Conservation (phyloP, 2,329 filamentous ascomycete genomes). For the Aureobasidium sp. region DNA sequence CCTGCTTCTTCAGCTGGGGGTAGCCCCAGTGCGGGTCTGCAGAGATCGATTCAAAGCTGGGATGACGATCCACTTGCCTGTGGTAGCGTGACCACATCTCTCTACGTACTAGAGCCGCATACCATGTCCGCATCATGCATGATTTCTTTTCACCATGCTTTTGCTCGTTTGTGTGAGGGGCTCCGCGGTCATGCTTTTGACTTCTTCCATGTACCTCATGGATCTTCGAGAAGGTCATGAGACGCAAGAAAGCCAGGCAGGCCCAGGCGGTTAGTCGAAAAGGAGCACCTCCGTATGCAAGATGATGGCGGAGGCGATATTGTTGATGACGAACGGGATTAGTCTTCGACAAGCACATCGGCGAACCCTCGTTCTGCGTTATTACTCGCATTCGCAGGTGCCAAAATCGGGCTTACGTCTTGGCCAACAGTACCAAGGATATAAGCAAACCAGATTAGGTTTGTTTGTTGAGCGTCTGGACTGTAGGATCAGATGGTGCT, state of each 20-base stretch:
- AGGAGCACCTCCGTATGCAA: neutral
- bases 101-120: neutral
- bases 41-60: neutral
- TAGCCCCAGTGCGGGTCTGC: neutral
- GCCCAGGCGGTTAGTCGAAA: neutral
- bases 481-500: neutral
- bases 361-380: neutral
- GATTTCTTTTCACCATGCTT: neutral
- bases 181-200: neutral
- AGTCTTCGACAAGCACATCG: neutral
- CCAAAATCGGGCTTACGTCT: neutral
- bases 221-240: constrained; percentile 5
- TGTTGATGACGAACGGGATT: neutral
- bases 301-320: neutral
- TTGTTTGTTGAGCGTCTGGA: neutral
- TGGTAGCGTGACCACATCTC: constrained; percentile 9
- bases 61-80: neutral
- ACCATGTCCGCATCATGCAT: neutral
- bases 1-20: neutral
- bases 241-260: neutral
- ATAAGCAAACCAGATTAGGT: neutral
- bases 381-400: neutral
- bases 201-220: neutral
- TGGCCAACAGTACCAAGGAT: neutral
- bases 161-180: neutral